phyloP scores from a whole-genome alignment of 2,329 filamentous ascomycete species.

The Phaeosphaeria sp. region DNA sequence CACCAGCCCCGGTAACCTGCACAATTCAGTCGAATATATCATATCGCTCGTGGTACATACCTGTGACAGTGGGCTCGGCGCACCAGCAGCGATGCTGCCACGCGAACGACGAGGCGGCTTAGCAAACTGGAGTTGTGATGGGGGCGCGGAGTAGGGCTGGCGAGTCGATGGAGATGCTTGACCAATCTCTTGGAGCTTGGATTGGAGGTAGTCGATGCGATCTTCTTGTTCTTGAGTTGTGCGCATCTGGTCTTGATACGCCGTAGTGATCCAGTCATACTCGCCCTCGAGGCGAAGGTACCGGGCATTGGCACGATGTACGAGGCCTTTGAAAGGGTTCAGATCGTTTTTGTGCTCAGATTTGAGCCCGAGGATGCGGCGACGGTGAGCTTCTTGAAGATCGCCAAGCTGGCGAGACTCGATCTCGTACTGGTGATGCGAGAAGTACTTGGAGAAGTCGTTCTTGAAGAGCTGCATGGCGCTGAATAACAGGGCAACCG shows the following conservation, averaged over 20 bases:
- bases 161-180: background rate
- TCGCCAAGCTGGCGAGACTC: conserved; percentile 12
- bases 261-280: conserved; percentile 17
- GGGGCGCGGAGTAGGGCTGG: conserved; percentile 19
- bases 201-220: conserved; percentile 39
- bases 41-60: background rate
- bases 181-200: conserved; percentile 30
- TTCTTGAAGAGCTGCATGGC: background rate
- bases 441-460: conserved; percentile 8
- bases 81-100: background rate
- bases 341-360: conserved; percentile 5
- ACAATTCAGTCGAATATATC: background rate
- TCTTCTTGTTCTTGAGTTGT: conserved; percentile 29
- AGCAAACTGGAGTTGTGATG: conserved; percentile 17
- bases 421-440: conserved; percentile 2
- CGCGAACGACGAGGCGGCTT: background rate
- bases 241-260: conserved; percentile 23
- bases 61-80: background rate
- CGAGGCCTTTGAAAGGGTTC: conserved; percentile 6
- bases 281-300: conserved; percentile 18
- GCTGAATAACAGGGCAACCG: conserved; percentile 3
- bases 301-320: conserved; percentile 6
- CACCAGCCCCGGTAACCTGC: background rate
- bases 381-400: conserved; percentile 14
- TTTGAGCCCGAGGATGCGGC: conserved; percentile 9